Evolutionary conservation across 371 early-diverging fungal species (phyloP), one percentile per base, ranked within the genome.

Genomic region (Syncephalastrum monosporum): DNA sequence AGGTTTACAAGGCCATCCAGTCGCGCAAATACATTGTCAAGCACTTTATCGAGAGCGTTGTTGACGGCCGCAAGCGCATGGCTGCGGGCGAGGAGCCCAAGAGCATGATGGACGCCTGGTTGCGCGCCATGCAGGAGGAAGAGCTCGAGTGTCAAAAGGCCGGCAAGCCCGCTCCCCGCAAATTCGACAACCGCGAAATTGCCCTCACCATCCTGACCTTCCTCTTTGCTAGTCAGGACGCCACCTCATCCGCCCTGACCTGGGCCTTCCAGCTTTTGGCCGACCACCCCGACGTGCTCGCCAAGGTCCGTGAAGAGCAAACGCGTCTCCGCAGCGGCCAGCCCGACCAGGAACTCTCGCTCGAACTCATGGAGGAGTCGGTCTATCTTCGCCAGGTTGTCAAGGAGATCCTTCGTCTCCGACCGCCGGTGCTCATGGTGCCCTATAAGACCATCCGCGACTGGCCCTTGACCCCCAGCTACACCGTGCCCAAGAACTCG

Each of bases 21-120:
- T 75, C 82, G 24, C 77, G 82, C 47, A 71, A 81, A 53, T 81
- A 70, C 57, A 81, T 81, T 60, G 73, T 77, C 47, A 63, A 76
- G 14, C 69, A 71, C 19, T 81, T 81, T 50, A 70, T 75, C 41
- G 76, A 75, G 27, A 52, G 65, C 44, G 63, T 79, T 48, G 63
- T 74, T 48, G 74, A 75, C 44, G 56, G 65, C 21, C 74, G 79
- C 53, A 50, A 62, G 14, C 66, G 79, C 54, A 70, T 79, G 71
- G 70, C 63, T n/a, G 49, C 60, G 3, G 71, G 69, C 13, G 71
- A 56, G 15, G 64, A 65, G 53, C 59, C 69, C 8, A 74, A 67
- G 43, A 75, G 70, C 17, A 72, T 79, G 74, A 66, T 79, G 74
- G 79, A 79, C 57, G 73, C 72, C 43, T 79, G 79, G 79, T 55